These are phyloP conservation scores for Pyrrhoderma lamaoense DNA, from an alignment of 1,284 basidiomycete genomes.

Conservation along the genomic window DNA sequence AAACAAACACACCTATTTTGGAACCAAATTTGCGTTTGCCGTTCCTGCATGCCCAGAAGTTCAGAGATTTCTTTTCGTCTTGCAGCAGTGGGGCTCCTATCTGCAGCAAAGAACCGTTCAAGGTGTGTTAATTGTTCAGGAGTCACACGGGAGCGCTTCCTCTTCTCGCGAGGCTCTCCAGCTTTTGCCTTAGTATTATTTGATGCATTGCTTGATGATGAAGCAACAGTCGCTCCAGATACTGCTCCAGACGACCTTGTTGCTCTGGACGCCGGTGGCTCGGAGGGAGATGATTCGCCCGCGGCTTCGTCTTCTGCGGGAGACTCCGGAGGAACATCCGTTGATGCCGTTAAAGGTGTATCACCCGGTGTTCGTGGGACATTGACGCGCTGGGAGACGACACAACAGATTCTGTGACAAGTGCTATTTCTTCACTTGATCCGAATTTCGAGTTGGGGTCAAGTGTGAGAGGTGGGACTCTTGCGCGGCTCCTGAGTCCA, in stretches of 20 bases:
- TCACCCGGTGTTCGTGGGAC: constrained; percentile 17
- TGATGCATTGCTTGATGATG: constrained; percentile 16
- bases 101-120: constrained; percentile 58
- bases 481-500: constrained; percentile 16
- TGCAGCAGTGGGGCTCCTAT: constrained; percentile 63
- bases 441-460: constrained; percentile 11
- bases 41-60: constrained; percentile 72
- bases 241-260: constrained; percentile 6
- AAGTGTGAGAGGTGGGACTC: constrained; percentile 16
- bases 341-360: constrained; percentile 11
- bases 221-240: constrained; percentile 18
- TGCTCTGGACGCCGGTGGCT: too few species aligned
- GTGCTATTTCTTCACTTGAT: constrained; percentile 8
- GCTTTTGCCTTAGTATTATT: constrained; percentile 16
- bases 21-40: constrained; percentile 84
- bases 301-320: constrained; percentile 7
- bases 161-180: constrained; percentile 47
- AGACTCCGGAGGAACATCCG: constrained; percentile 15
- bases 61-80: constrained; percentile 67
- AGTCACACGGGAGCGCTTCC: constrained; percentile 70
- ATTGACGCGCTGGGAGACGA: constrained; percentile 19
- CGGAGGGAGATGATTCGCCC: constrained; percentile 7
- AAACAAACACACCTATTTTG: constrained; percentile 61
- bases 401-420: constrained; percentile 16
- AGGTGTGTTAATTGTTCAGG: constrained; percentile 68